These are phyloP conservation scores for Persicaria maculosa DNA, from an alignment of 148 eudicot genomes.

Conservation along the genomic window DNA sequence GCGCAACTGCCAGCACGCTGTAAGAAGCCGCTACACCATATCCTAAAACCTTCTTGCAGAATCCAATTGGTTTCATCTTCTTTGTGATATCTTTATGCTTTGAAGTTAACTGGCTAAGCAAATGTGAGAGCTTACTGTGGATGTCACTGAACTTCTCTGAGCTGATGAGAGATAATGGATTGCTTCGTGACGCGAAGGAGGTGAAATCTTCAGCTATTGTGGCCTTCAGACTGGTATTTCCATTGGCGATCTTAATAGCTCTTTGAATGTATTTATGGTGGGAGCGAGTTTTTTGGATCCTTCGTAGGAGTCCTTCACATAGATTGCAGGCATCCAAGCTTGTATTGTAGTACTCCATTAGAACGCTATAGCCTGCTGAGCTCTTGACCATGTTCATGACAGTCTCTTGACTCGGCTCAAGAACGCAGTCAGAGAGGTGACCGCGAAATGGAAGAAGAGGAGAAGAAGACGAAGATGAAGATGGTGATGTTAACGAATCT, in stretches of 20 bases:
- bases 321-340: conserved; percentile 47
- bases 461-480: conserved; percentile 11
- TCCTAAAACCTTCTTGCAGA: conserved; percentile 31
- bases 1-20: conserved; percentile 23
- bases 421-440: conserved; percentile 35
- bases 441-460: conserved; percentile 13
- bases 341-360: conserved; percentile 47
- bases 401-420: conserved; percentile 54
- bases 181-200: conserved; percentile 27
- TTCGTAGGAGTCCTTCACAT: conserved; percentile 47
- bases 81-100: conserved; percentile 31
- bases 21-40: conserved; percentile 22
- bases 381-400: conserved; percentile 24
- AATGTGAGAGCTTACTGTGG: conserved; percentile 23
- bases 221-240: conserved; percentile 1
- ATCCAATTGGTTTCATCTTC: conserved; percentile 28
- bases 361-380: conserved; percentile 32
- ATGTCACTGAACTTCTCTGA: conserved; percentile 22
- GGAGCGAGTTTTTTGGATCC: conserved; percentile 42
- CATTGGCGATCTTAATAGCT: conserved; percentile 23
- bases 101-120: conserved; percentile 35
- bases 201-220: conserved; percentile 26
- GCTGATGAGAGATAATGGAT: conserved; percentile 38
- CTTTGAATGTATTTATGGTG: conserved; percentile 32
- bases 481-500: neutral